Evolutionary conservation across 179 eudicot genomes (phyloP), one percentile per base, ranked within the genome.

Genomic region (Spergularia azorica): DNA sequence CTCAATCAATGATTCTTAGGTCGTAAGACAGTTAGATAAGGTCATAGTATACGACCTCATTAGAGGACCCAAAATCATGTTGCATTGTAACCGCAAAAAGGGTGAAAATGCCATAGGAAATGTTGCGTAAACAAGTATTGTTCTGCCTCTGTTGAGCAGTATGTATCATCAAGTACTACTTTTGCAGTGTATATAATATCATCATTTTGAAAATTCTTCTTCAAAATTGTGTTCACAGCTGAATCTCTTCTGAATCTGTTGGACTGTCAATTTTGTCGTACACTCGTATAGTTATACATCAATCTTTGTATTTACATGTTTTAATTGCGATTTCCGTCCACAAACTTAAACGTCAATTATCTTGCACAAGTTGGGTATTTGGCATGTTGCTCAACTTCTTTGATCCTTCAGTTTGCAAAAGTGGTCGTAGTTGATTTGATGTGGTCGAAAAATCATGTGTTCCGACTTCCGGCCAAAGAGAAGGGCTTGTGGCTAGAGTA

Each of bases 151-250:
- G 16, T 12, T 62, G 65, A 63, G 18, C 46, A 63, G 7, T 14
- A 14, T 32, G 6, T 38, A 21, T 63, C 39, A 38, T 8, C 38
- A 63, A 62, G 65, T 13, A 20, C 9, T 36, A 36, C 14, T 63
- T 63, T 38, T 63, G 68, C 39, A 63, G 68, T 63, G 68, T 63
- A 36, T 63, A 63, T 63, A 36, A 59, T 62, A 62, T 20, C 26
- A 8, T 61, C 26, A 7, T 18, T 21, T 36, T 4, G 65, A 21
- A 62, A 26, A 11, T 4, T 20, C 32, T 26, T 62, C 10, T 41
- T 62, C 39, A 8, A 2, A 61, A 61, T 6, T 21, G 20, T 61
- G 13, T 0, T 10, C 39, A 36, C 39, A 36, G 39, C 39, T 36
- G 39, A 36, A 36, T 36, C 4, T 36, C 39, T 36, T 10, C 18